phyloP scores from a whole-genome alignment of 2,329 filamentous ascomycete genomes.

The Xylariomycetidae sp. region DNA sequence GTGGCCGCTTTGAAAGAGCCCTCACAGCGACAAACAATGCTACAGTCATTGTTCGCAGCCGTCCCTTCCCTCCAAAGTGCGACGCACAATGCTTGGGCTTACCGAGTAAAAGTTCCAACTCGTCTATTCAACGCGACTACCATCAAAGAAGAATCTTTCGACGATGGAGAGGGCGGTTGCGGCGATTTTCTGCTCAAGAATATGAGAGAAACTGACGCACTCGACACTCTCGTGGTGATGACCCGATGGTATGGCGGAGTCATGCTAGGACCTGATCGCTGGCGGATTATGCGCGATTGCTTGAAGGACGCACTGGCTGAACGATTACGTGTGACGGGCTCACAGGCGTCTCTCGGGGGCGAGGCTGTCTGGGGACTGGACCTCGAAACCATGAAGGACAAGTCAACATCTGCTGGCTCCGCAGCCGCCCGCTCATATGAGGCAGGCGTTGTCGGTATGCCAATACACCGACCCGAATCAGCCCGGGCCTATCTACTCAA shows the following conservation, averaged over 20 bases:
- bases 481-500: conserved; percentile 54
- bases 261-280: conserved; percentile 56
- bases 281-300: conserved; percentile 55
- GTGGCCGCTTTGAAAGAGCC: conserved; percentile 35
- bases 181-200: conserved; percentile 50
- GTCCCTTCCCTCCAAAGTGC: conserved; percentile 48
- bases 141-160: conserved; percentile 45
- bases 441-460: conserved; percentile 47
- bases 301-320: conserved; percentile 50
- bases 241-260: conserved; percentile 58
- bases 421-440: conserved; percentile 23
- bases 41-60: conserved; percentile 42
- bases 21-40: conserved; percentile 34
- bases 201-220: conserved; percentile 44
- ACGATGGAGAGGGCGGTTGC: conserved; percentile 57
- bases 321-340: conserved; percentile 37
- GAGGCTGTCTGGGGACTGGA: conserved; percentile 59
- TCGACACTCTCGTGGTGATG: conserved; percentile 51
- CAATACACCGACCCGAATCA: conserved; percentile 67
- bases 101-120: conserved; percentile 32
- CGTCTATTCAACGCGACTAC: conserved; percentile 28
- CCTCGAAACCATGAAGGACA: conserved; percentile 42
- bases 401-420: conserved; percentile 23
- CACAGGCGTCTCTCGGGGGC: conserved; percentile 34
- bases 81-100: conserved; percentile 54